A percentile compares a stretch with the other conserved stretches of the same genome.
Evolutionary conservation across 1,139 yeast genomes (phyloP).

Genomic region (Lodderomyces pseudojiufengensis): DNA sequence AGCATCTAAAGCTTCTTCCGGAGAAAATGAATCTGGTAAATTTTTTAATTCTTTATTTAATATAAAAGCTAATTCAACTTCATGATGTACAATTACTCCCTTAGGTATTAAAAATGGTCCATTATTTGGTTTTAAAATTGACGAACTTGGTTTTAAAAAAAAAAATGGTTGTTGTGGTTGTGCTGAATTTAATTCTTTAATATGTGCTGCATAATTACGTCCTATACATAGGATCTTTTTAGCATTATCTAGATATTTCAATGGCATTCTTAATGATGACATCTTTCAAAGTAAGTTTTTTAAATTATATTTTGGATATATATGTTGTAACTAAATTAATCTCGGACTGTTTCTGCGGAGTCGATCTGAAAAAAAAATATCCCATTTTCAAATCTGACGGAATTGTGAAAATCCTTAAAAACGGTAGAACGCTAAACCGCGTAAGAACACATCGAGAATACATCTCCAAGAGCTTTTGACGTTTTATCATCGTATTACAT

Average conservation of each 20-base stretch:
- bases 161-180: conserved; percentile 84
- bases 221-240: conserved; percentile 91
- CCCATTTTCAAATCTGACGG: no score
- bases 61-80: conserved; percentile 83
- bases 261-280: conserved; percentile 37
- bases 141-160: conserved; percentile 80
- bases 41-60: conserved; percentile 63
- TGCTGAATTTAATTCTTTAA: conserved; percentile 78
- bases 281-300: background rate
- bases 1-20: conserved; percentile 66
- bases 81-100: conserved; percentile 84
- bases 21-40: conserved; percentile 56
- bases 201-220: conserved; percentile 93
- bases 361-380: no score
- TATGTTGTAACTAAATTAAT: no score
- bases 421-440: no score
- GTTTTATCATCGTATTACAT: no score
- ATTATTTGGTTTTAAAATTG: conserved; percentile 54
- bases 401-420: no score
- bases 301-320: no score
- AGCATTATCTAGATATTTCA: conserved; percentile 59
- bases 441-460: no score
- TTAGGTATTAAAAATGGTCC: conserved; percentile 84
- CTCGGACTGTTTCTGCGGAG: no score
- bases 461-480: no score